Conservation (phyloP, 441 rosid genomes). For the Isatis lusitanica region DNA sequence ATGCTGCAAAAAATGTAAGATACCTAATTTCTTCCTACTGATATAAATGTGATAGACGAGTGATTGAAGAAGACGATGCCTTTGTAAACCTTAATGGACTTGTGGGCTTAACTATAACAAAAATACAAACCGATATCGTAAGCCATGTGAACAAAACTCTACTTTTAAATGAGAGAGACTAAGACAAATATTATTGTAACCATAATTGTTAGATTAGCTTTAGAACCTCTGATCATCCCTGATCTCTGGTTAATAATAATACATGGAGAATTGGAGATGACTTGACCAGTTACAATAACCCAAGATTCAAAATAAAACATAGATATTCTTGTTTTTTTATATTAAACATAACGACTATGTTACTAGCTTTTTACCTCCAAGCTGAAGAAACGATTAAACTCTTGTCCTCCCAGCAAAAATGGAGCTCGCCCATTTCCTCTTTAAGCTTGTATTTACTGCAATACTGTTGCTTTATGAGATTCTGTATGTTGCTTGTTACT, state of each 20-base stretch:
- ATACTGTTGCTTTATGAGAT: slow-evolving; percentile 60
- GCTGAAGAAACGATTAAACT: slow-evolving; percentile 92
- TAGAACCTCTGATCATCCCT: slow-evolving; percentile 21
- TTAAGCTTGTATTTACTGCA: slow-evolving; percentile 64
- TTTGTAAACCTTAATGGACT: neutral
- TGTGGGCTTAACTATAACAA: too few species aligned
- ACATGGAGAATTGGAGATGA: slow-evolving; percentile 38
- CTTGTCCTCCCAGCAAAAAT: slow-evolving; percentile 91
- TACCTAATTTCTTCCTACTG: neutral
- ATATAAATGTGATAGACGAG: neutral
- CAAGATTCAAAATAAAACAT: slow-evolving; percentile 5
- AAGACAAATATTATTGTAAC: neutral
- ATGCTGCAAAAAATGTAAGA: slow-evolving; percentile 19
- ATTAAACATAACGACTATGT: slow-evolving; percentile 10
- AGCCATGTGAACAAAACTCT: neutral
- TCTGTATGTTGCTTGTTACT: slow-evolving; percentile 52
- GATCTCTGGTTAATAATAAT: slow-evolving; percentile 27
- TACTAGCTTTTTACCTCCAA: slow-evolving; percentile 59
- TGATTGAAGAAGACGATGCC: neutral
- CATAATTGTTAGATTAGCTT: slow-evolving; percentile 35
- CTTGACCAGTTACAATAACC: slow-evolving; percentile 23
- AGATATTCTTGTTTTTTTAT: slow-evolving; percentile 16
- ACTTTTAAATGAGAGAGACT: neutral
- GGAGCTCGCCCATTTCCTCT: slow-evolving; percentile 72
- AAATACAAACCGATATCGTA: too few species aligned